Evolutionary conservation across 2,329 filamentous ascomycete species (phyloP), one percentile per base, ranked within the genome.

Genomic region (Nannizzia gypsea): DNA sequence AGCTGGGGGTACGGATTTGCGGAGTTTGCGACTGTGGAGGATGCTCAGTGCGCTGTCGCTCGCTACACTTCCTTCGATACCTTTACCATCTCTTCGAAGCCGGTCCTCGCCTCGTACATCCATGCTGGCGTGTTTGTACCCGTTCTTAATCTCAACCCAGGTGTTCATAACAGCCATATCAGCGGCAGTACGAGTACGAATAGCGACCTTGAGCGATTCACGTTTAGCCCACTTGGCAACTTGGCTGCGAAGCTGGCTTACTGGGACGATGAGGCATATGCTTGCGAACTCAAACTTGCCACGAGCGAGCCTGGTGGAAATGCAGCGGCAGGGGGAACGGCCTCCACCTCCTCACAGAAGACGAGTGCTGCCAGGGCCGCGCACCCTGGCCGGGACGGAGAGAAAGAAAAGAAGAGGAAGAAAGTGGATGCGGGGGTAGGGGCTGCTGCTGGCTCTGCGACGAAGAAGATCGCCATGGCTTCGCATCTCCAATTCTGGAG

Each of bases 81-180:
- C 56, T 92, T 92, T 67, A 90, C 86, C 1, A 89, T 93, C 63
- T 85, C 85, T 0, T 89, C 86, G 2, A 86, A 84, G 64, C 82
- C 84, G 0, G 86, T 90, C 15, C 79, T 82, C 9, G 79, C 89
- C 24, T 86, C 82, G 48, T 90, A 87, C 65, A 90, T 91, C 42
- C 89, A 93, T 64, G 83, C 88, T n/a, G 89, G 89, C 3, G 88
- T 93, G 2, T 93, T 95, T 67, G 82, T 91, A 11, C 88, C 87
- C 0, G 85, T 88, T 48, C 78, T 87, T 56, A 81, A 85, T 44
- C 78, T 87, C 56, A 81, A 85, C 57, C 78, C 80, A 3, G 76
- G 80, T 0, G 80, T 80, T 17, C 38, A 42, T 42, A 42, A 15
- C 31, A 36, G n/a, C 9, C 31, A 34, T 5, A 34, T 34, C 31